Conservation (phyloP, 2,329 filamentous ascomycete species). For the Fusarium hostae region DNA sequence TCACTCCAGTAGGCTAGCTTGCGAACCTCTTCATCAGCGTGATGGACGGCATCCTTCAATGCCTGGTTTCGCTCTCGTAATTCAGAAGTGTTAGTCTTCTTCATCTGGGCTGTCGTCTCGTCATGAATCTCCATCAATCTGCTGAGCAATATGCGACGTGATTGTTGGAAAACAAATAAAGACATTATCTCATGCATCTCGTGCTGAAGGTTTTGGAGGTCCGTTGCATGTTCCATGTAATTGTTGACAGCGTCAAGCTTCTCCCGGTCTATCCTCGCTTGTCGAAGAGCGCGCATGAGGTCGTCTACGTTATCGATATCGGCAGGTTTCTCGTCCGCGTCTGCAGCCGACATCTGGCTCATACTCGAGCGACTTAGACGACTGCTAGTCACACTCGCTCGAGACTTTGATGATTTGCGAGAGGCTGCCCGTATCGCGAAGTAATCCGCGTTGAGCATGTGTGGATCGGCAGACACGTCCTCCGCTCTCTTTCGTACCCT, state of each 20-base stretch:
- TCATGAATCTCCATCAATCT: slow-evolving; percentile 71
- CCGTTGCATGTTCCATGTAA: slow-evolving; percentile 82
- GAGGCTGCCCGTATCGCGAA: slow-evolving; percentile 77
- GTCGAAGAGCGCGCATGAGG: slow-evolving; percentile 75
- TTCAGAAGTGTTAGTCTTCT: slow-evolving; percentile 52
- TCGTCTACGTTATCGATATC: slow-evolving; percentile 72
- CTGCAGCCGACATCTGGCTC: slow-evolving; percentile 51
- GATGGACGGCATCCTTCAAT: slow-evolving; percentile 77
- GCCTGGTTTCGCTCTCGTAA: slow-evolving; percentile 66
- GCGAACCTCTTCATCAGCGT: slow-evolving; percentile 83
- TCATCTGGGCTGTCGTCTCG: slow-evolving; percentile 52
- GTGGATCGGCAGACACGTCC: slow-evolving; percentile 63
- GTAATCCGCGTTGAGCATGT: slow-evolving; percentile 80
- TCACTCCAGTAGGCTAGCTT: slow-evolving; percentile 91
- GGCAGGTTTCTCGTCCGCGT: slow-evolving; percentile 66
- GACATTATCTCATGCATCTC: slow-evolving; percentile 88
- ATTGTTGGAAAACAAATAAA: slow-evolving; percentile 89
- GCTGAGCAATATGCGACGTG: slow-evolving; percentile 78
- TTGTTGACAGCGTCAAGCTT: slow-evolving; percentile 85
- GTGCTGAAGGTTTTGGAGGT: slow-evolving; percentile 78
- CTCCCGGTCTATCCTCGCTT: slow-evolving; percentile 85
- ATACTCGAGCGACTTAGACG: slow-evolving; percentile 53
- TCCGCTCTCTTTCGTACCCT: slow-evolving; percentile 69
- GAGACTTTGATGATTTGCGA: slow-evolving; percentile 48
- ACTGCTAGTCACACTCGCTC: slow-evolving; percentile 49